Evolutionary conservation across 2,329 filamentous ascomycete species (phyloP).

Genomic region (Fusarium stilboides): DNA sequence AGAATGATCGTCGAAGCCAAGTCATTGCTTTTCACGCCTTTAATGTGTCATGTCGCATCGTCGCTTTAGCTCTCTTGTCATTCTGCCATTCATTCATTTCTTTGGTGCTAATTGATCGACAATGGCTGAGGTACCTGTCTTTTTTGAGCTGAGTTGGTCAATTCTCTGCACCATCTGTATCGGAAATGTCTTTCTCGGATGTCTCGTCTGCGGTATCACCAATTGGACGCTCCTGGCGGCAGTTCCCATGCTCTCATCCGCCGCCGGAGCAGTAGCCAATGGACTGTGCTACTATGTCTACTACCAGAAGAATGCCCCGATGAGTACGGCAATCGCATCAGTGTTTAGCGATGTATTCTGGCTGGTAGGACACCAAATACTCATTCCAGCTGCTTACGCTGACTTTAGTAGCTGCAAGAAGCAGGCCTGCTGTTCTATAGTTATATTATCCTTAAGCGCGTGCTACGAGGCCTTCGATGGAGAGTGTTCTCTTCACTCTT

Average conservation of each 20-base stretch:
- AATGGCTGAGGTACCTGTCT: conserved; percentile 44
- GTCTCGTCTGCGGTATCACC: conserved; percentile 57
- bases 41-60: background rate
- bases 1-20: conserved; percentile 10
- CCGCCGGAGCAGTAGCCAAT: conserved; percentile 57
- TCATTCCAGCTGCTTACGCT: background rate
- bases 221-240: conserved; percentile 54
- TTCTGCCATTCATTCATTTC: background rate
- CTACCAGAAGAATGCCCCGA: conserved; percentile 49
- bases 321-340: conserved; percentile 52
- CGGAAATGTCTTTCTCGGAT: conserved; percentile 56
- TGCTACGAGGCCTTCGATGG: conserved; percentile 59
- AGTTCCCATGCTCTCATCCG: conserved; percentile 58
- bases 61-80: background rate
- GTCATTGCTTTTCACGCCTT: conserved; percentile 17
- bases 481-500: conserved; percentile 67
- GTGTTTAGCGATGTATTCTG: conserved; percentile 57
- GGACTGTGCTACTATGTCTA: conserved; percentile 60
- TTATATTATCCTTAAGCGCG: conserved; percentile 66
- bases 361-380: conserved; percentile 51
- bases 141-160: conserved; percentile 60
- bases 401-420: conserved; percentile 56
- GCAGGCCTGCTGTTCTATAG: conserved; percentile 63
- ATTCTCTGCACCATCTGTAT: conserved; percentile 61
- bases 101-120: conserved; percentile 3